Conservation (phyloP, 2,329 filamentous ascomycete genomes). For the Fusarium agapanthi region DNA sequence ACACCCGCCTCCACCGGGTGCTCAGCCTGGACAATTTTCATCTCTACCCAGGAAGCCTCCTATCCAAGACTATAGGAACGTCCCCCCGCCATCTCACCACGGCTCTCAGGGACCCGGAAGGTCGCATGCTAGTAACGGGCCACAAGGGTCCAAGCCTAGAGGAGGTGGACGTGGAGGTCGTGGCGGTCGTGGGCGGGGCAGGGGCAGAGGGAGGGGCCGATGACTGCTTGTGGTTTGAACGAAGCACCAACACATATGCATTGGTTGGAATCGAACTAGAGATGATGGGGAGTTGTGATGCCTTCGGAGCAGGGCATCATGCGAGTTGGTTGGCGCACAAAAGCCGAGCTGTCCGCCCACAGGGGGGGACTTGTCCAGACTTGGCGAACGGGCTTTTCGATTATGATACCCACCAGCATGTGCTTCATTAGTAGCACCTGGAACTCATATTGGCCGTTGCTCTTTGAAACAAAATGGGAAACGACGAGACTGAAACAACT, state of each 20-base stretch:
- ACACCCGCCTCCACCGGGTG: constrained; percentile 39
- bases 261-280: constrained; percentile 12
- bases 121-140: constrained; percentile 21
- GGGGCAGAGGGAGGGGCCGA: constrained; percentile 44
- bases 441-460: not conserved
- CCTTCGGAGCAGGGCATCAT: constrained; percentile 13
- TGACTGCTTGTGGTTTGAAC: constrained; percentile 16
- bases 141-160: constrained; percentile 32
- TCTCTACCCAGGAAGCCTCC: constrained; percentile 47
- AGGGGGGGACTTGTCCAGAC: constrained; percentile 23
- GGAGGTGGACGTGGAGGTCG: constrained; percentile 37
- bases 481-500: not conserved
- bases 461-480: constrained; percentile 25
- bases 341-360: constrained; percentile 14
- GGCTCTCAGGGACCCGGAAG: constrained; percentile 14
- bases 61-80: constrained; percentile 40
- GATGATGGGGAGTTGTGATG: constrained; percentile 19
- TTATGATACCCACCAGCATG: constrained; percentile 35
- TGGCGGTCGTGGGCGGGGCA: constrained; percentile 42
- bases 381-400: constrained; percentile 26
- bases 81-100: constrained; percentile 42
- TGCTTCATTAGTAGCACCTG: constrained; percentile 4
- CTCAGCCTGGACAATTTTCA: constrained; percentile 29
- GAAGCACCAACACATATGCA: not conserved
- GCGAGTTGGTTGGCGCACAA: constrained; percentile 33